These are phyloP conservation scores for Trypanosoma cruzi DNA, from an alignment of 208 protist genomes.

Conservation along the genomic window DNA sequence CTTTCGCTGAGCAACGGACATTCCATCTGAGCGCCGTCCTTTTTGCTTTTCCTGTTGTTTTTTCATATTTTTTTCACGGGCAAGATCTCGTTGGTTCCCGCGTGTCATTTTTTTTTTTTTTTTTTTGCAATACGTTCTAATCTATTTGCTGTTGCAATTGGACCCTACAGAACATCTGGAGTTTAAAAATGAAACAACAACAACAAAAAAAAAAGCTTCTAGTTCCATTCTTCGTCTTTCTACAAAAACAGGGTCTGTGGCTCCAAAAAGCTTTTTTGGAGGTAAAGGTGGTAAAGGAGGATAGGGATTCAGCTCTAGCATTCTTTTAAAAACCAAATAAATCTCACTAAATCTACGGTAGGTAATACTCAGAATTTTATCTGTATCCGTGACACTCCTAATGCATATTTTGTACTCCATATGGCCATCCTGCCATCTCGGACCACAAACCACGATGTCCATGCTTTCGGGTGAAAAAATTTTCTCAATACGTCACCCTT, in stretches of 20 bases:
- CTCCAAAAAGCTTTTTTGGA: slow-evolving; percentile 22
- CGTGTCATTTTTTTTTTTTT: slow-evolving; percentile 91
- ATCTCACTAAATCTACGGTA: slow-evolving; percentile 40
- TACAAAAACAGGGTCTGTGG: slow-evolving; percentile 26
- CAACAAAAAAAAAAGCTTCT: slow-evolving; percentile 16
- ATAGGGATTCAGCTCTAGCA: slow-evolving; percentile 19
- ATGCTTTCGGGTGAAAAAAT: slow-evolving; percentile 19
- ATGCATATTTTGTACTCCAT: slow-evolving; percentile 34
- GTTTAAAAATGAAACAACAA: slow-evolving; percentile 8
- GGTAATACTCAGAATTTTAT: not conserved
- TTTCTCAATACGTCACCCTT: not conserved
- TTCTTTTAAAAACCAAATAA: slow-evolving; percentile 30
- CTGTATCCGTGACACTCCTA: not conserved
- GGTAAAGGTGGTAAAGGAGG: slow-evolving; percentile 30
- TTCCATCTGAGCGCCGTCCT: slow-evolving; percentile 70
- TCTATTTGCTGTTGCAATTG: not conserved
- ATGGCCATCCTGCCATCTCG: slow-evolving; percentile 13
- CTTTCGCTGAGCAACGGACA: slow-evolving; percentile 66
- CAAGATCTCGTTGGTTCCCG: slow-evolving; percentile 91
- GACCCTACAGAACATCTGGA: not conserved
- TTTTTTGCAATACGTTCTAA: not conserved
- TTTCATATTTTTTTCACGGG: slow-evolving; percentile 86
- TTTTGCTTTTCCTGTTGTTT: slow-evolving; percentile 80
- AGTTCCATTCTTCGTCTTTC: slow-evolving; percentile 25
- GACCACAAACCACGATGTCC: slow-evolving; percentile 24